Evolutionary conservation across 2,329 filamentous ascomycete genomes (phyloP).

Genomic region (Scopulariopsis brevicaulis): DNA sequence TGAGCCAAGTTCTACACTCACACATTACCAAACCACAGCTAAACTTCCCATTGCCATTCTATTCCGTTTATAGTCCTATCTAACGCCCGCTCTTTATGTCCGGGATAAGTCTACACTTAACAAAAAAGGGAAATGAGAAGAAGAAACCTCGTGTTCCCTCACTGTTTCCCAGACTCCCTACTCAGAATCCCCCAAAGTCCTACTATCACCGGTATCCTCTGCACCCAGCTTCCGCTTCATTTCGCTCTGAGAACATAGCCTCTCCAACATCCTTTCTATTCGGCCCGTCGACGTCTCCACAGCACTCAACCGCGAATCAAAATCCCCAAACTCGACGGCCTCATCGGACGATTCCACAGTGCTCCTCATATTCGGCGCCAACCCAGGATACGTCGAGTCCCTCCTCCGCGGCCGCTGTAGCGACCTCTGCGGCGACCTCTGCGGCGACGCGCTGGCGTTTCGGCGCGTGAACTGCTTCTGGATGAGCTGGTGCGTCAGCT

Average conservation of each 20-base stretch:
- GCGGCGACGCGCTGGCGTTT: constrained; percentile 24
- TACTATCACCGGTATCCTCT: neutral
- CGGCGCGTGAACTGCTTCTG: constrained; percentile 41
- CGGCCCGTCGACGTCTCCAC: constrained; percentile 38
- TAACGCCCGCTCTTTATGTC: neutral
- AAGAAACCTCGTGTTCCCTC: neutral
- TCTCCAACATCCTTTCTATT: constrained; percentile 34
- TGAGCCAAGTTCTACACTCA: no score
- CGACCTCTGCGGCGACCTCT: no score
- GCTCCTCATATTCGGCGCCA: constrained; percentile 20
- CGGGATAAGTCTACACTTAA: neutral
- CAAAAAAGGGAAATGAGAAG: neutral
- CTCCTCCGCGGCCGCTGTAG: constrained; percentile 23
- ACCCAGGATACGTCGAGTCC: constrained; percentile 45
- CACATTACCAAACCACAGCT: no score
- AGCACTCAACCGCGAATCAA: constrained; percentile 25
- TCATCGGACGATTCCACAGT: constrained; percentile 21
- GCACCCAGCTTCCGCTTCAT: neutral
- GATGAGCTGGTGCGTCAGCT: constrained; percentile 46
- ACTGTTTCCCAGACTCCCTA: neutral
- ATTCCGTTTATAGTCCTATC: no score
- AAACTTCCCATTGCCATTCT: no score
- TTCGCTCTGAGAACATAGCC: constrained; percentile 13
- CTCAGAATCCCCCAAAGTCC: neutral
- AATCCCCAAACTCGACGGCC: constrained; percentile 24